phyloP scores from a whole-genome alignment of 1,284 basidiomycete genomes.

The Leccinum cinnamomeum region DNA sequence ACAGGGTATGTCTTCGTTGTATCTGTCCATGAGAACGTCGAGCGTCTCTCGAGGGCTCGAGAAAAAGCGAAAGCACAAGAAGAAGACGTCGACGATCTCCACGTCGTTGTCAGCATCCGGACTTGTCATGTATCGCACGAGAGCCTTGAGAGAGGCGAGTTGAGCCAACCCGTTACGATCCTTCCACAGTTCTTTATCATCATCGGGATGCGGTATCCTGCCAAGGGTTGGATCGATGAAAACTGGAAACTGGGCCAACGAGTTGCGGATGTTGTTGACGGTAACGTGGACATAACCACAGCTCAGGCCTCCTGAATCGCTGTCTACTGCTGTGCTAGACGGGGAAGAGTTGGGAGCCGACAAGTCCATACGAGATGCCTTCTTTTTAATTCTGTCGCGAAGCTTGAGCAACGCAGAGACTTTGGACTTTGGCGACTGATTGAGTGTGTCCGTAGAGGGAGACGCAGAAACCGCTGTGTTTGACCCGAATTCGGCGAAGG shows the following conservation, averaged over 20 bases:
- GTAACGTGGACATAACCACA: slow-evolving; percentile 28
- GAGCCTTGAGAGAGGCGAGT: slow-evolving; percentile 42
- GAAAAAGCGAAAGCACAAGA: slow-evolving; percentile 77
- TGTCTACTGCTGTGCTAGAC: slow-evolving; percentile 26
- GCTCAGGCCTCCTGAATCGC: slow-evolving; percentile 16
- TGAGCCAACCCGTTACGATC: slow-evolving; percentile 29
- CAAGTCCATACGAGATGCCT: slow-evolving; percentile 10
- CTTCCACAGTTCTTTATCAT: slow-evolving; percentile 30
- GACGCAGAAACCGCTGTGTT: background rate
- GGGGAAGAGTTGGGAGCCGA: slow-evolving; percentile 5
- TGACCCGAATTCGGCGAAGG: slow-evolving; percentile 8
- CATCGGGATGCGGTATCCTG: slow-evolving; percentile 30
- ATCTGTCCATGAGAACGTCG: slow-evolving; percentile 57
- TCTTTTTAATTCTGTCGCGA: slow-evolving; percentile 11
- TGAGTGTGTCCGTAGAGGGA: slow-evolving; percentile 1
- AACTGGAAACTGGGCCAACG: slow-evolving; percentile 34
- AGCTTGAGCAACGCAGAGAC: slow-evolving; percentile 20
- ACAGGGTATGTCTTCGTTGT: slow-evolving; percentile 42
- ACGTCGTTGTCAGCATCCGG: slow-evolving; percentile 38
- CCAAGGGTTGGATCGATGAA: slow-evolving; percentile 16
- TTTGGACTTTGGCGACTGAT: slow-evolving; percentile 13
- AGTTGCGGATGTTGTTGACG: slow-evolving; percentile 28
- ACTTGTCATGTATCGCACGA: slow-evolving; percentile 50
- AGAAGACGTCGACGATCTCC: slow-evolving; percentile 56
- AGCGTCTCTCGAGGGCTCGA: slow-evolving; percentile 58